Base-by-base conservation (phyloP, 768 basidiomycete genomes). In the Hortiboletus campestris region DNA sequence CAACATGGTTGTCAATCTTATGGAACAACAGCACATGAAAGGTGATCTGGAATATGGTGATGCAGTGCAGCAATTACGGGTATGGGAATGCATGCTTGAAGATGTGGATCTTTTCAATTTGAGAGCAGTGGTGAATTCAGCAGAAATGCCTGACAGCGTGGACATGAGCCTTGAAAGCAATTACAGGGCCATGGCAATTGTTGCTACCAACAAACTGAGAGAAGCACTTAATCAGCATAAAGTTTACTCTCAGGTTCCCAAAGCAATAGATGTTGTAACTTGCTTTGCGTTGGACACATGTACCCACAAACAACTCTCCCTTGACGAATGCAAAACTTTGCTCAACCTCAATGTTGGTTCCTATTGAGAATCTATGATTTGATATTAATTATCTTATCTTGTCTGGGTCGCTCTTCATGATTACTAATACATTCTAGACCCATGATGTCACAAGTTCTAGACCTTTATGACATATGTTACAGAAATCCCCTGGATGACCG, bases 171-270 rank as follows among this genome's bases (percentile, higher is more conserved):
- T 14, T 25, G 41, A 25, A 3, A 25, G 10, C 12, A 14, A 12
- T 14, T 6, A 6, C 22, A 6, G 9, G 5, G 22, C 22, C 0
- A 1, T 17, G 6, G 51, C 43, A 6, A 59, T 59, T 19, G 50
- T 56, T 12, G 2, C 39, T 0, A 56, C 49, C 2, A 59, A 59
- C 36, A 19, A 7, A 10, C 5, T 59, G 1, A 11, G 55, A 6
- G 40, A 59, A 28, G 20, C 31, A 5, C 16, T 59, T 4, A 59
- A 59, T 35, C 17, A 20, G 1, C 6, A 48, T 2, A 59, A 59
- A 38, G 44, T 43, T 7, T 3, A 38, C 2, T n/a, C 29, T 6
- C 4, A 17, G 2, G 25, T 20, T 11, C 25, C 25, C 25, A 25
- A 25, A 4, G 12, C 6, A 16, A 31, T 1, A 8, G 32, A 49